A percentile compares a stretch with the other conserved stretches of the same genome.
phyloP scores from a whole-genome alignment of 345 rosid genomes.

The Chamaenerion angustifolium region DNA sequence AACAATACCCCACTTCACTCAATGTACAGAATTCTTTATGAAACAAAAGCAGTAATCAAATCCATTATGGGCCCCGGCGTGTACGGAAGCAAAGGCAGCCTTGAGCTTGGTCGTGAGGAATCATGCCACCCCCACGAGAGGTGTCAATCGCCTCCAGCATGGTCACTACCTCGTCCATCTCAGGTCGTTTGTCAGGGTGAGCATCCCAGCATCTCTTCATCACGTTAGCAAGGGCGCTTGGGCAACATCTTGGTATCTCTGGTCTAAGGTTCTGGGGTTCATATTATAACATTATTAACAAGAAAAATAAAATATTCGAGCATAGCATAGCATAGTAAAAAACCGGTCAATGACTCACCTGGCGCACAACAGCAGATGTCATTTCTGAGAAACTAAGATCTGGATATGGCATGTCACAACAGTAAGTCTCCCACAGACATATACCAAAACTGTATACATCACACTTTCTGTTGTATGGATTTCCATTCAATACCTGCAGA shows the following conservation, averaged over 20 bases:
- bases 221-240: conserved; percentile 69
- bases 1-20: no score
- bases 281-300: background rate
- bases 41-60: background rate
- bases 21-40: background rate
- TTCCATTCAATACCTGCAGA: conserved; percentile 88
- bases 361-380: conserved; percentile 91
- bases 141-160: conserved; percentile 85
- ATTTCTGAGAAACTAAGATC: conserved; percentile 92
- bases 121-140: conserved; percentile 93
- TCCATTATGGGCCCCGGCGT: conserved; percentile 64
- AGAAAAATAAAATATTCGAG: no score
- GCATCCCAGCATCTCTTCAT: conserved; percentile 99
- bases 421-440: conserved; percentile 95
- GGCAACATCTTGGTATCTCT: conserved; percentile 96
- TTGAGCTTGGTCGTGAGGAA: conserved; percentile 70
- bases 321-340: background rate
- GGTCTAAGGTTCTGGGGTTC: conserved; percentile 75
- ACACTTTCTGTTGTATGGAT: conserved; percentile 87
- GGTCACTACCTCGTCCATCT: conserved; percentile 92
- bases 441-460: conserved; percentile 96
- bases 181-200: conserved; percentile 82
- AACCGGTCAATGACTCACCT: conserved; percentile 55
- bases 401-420: conserved; percentile 98
- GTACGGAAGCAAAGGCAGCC: conserved; percentile 83